These are phyloP conservation scores for Corylus heterophylla DNA, from an alignment of 306 rosid species.

Conservation along the genomic window DNA sequence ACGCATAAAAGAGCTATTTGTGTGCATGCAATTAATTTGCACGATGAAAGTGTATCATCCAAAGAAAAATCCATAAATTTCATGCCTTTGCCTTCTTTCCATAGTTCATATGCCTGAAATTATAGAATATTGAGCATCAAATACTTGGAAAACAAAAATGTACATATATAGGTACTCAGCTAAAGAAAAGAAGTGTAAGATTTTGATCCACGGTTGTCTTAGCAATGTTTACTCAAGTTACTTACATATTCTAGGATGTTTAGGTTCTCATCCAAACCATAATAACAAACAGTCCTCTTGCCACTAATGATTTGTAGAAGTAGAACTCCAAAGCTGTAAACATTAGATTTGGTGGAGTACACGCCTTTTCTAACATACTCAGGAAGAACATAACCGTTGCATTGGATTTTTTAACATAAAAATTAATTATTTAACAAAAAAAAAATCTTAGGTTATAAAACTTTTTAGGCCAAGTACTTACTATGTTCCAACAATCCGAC, in stretches of 20 bases:
- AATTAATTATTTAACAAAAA: background rate
- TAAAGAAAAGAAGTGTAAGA: too few relatives aligned
- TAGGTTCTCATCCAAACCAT: constrained; percentile 24
- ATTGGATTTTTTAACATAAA: background rate
- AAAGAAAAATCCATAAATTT: too few relatives aligned
- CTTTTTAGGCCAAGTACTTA: background rate
- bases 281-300: background rate
- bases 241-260: background rate
- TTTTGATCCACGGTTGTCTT: background rate
- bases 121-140: too few relatives aligned
- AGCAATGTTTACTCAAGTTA: too few relatives aligned
- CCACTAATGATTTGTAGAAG: constrained; percentile 48
- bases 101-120: too few relatives aligned
- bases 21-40: too few relatives aligned
- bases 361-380: constrained; percentile 14
- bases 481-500: constrained; percentile 42
- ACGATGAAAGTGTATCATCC: too few relatives aligned
- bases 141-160: too few relatives aligned
- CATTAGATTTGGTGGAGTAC: constrained; percentile 36
- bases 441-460: background rate
- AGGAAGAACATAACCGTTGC: constrained; percentile 41
- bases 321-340: constrained; percentile 42
- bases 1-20: too few relatives aligned
- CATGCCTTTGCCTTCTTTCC: too few relatives aligned
- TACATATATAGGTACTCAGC: too few relatives aligned